A percentile compares a stretch with the other conserved stretches of the same genome.
Conservation (phyloP, 2,329 filamentous ascomycete genomes). For the Xylaria hypoxylon region DNA sequence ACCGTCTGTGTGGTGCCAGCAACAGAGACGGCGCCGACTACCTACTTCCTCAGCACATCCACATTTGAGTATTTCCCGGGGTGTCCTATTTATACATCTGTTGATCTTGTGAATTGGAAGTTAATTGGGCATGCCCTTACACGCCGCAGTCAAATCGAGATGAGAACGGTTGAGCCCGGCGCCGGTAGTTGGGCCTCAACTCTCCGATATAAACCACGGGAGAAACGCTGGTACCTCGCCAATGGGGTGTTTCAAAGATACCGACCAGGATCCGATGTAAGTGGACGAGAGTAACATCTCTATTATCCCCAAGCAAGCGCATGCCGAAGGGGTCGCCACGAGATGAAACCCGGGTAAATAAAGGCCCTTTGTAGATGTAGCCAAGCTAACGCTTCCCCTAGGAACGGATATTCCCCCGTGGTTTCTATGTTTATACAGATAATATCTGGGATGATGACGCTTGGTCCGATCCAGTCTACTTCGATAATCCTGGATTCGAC, state of each 20-base stretch:
- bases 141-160: slow-evolving; percentile 62
- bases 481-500: slow-evolving; percentile 66
- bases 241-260: slow-evolving; percentile 59
- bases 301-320: background rate
- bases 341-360: background rate
- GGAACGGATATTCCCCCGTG: slow-evolving; percentile 62
- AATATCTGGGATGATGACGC: slow-evolving; percentile 63
- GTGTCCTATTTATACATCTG: slow-evolving; percentile 69
- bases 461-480: slow-evolving; percentile 66
- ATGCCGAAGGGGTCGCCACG: background rate
- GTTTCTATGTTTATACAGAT: slow-evolving; percentile 65
- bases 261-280: slow-evolving; percentile 52
- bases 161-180: slow-evolving; percentile 64
- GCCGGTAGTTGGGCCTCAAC: slow-evolving; percentile 63
- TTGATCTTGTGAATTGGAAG: slow-evolving; percentile 63
- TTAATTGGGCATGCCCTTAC: slow-evolving; percentile 65
- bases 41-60: slow-evolving; percentile 70
- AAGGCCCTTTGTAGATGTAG: background rate
- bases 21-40: slow-evolving; percentile 46
- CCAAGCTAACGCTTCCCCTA: slow-evolving; percentile 16
- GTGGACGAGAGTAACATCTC: background rate
- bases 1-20: slow-evolving; percentile 57
- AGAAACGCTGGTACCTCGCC: slow-evolving; percentile 59
- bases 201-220: slow-evolving; percentile 56
- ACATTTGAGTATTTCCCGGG: slow-evolving; percentile 73